Conservation (phyloP, 164 flowering plant genomes). For the Warburgia ugandensis region DNA sequence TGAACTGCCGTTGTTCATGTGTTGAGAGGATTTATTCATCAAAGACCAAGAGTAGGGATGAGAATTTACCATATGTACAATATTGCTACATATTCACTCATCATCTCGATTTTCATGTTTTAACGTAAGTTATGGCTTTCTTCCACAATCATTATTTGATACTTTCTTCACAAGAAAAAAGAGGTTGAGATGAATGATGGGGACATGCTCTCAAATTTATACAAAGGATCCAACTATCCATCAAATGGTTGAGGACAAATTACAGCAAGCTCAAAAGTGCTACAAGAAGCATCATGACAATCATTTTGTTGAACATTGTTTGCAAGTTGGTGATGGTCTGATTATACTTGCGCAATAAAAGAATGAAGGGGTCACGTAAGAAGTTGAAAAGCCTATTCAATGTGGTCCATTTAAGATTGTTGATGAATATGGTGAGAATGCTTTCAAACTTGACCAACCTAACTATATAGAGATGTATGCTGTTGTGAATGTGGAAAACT, state of each 20-base stretch:
- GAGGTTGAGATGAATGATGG: neutral
- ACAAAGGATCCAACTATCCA: neutral
- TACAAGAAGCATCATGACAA: neutral
- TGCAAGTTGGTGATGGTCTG: neutral
- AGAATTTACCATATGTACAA: neutral
- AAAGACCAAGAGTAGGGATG: neutral
- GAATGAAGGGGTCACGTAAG: neutral
- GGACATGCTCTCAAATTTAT: neutral
- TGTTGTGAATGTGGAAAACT: neutral
- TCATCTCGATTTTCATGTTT: neutral
- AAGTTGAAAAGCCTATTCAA: slow-evolving; percentile 1
- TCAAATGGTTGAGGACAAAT: neutral
- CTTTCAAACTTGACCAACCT: neutral
- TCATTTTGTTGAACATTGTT: neutral
- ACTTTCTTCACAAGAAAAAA: neutral
- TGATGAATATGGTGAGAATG: neutral
- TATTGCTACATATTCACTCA: slow-evolving; percentile 1
- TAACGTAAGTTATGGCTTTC: neutral
- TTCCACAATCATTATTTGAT: neutral
- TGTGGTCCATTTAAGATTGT: no score
- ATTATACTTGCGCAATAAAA: neutral
- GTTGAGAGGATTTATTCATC: neutral
- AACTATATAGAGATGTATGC: neutral
- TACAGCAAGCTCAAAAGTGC: neutral
- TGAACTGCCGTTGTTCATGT: no score